Base-by-base conservation (phyloP, 495 filamentous ascomycete genomes). In the Aspergillus kassunensis region DNA sequence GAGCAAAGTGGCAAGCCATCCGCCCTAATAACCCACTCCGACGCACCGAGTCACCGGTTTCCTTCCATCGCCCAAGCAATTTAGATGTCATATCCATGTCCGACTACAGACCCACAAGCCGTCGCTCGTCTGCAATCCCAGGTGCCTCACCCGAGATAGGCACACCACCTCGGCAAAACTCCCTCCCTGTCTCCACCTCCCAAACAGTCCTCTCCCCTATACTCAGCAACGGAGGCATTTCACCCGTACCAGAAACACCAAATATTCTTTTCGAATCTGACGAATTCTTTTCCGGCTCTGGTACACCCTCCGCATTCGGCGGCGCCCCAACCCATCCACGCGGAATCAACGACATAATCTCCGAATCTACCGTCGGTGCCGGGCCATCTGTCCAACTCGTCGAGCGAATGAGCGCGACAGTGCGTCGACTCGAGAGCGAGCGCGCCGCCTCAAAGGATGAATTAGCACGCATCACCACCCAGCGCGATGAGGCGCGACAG, bases 321-420 rank as follows among this genome's bases (percentile, higher is more conserved):
- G 68, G 62, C 12, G 65, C 65, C 0, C 66, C 67, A 37, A 67
- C 70, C 8, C 58, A 60, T 34, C 64, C 74, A 0, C 82, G 83
- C 47, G 82, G 87, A 15, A 80, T 92, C 59, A 87, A 91, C 58
- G 92, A 97, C 58, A 85, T 97, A 64, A 80, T 95, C 25, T 93
- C 88, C 12, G 89, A 89, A 15, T 93, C 89, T 2, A 95, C 93
- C 6, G 83, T 87, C 16, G 91, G 83, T 6, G 89, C 93, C 0
- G 93, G 93, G 0, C 93, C 93, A 4, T 92, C 88, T 3, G 92
- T 99, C 3, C 93, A 97, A 66, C 79, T 99, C 0, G 90, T 99
- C 5, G 93, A 97, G 68, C 86, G 95, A 37, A 96, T 99, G 92
- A 90, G 85, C 55, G 88, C 91, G 30, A 87, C 90, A 1, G 89